A percentile compares a stretch with the other conserved stretches of the same genome.
Evolutionary conservation across 331 rosid species (phyloP).

Genomic region (Stylosanthes scabra): DNA sequence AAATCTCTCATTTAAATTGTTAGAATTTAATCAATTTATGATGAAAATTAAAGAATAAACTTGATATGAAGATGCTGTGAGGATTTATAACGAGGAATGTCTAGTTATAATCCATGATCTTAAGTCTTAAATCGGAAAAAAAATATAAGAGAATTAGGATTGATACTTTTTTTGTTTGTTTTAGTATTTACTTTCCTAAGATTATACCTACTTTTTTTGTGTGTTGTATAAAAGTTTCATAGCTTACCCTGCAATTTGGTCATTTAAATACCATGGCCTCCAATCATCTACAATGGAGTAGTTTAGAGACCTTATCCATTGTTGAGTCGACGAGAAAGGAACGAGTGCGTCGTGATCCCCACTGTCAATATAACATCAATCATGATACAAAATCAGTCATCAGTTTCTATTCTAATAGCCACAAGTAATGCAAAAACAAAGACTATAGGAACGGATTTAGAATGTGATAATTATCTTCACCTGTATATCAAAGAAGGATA

Average conservation of each 20-base stretch:
- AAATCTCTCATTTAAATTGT: no score
- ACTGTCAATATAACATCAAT: slow-evolving; percentile 35
- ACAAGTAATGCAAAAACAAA: background rate
- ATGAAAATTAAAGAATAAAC: no score
- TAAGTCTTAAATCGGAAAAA: slow-evolving; percentile 26
- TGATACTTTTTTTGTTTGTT: no score
- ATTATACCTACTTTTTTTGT: background rate
- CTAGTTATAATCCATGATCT: slow-evolving; percentile 6
- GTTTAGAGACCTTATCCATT: slow-evolving; percentile 63
- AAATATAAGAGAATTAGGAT: no score
- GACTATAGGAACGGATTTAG: background rate
- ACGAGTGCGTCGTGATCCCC: slow-evolving; percentile 60
- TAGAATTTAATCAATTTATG: no score
- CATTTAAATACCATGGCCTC: slow-evolving; percentile 62
- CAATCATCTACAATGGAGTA: slow-evolving; percentile 61
- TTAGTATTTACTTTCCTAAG: background rate
- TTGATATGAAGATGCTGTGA: no score
- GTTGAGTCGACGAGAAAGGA: slow-evolving; percentile 59
- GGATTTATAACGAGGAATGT: no score
- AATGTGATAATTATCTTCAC: slow-evolving; percentile 32
- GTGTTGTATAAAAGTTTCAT: background rate
- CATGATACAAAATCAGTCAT: background rate
- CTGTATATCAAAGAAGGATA: slow-evolving; percentile 52
- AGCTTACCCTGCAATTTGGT: slow-evolving; percentile 61
- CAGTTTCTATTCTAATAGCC: background rate